These are phyloP conservation scores for Phytomonas francai DNA, from an alignment of 208 protist genomes.

Conservation along the genomic window DNA sequence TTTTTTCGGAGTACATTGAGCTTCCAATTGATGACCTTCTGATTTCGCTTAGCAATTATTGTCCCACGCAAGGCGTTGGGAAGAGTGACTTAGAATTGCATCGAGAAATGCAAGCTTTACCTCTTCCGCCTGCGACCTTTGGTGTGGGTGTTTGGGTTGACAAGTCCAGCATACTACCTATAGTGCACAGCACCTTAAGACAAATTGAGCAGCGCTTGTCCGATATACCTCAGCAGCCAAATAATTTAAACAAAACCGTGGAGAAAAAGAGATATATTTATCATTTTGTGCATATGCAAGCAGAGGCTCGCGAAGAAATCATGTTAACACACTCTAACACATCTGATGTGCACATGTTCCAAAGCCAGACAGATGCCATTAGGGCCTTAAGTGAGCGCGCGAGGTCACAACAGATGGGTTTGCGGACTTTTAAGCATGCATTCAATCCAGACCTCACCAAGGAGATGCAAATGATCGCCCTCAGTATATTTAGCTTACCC, in stretches of 20 bases:
- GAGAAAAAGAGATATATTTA: slow-evolving; percentile 1
- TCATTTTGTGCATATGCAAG: slow-evolving; percentile 32
- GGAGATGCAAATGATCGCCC: slow-evolving; percentile 38
- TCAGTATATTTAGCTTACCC: slow-evolving; percentile 49
- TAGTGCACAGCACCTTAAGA: slow-evolving; percentile 38
- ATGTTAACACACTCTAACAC: neutral
- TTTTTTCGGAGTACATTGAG: slow-evolving; percentile 32
- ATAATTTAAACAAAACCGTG: neutral
- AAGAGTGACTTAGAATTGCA: neutral
- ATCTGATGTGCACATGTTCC: neutral
- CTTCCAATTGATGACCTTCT: slow-evolving; percentile 34
- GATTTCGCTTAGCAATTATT: slow-evolving; percentile 20
- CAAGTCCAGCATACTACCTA: slow-evolving; percentile 22
- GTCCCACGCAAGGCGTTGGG: neutral
- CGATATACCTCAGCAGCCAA: neutral
- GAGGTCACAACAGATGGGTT: slow-evolving; percentile 45
- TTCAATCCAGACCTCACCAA: slow-evolving; percentile 34
- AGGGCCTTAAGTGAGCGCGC: slow-evolving; percentile 5
- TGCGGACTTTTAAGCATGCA: slow-evolving; percentile 44
- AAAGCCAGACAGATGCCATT: neutral
- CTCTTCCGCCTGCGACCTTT: slow-evolving; percentile 28
- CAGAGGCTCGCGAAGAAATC: slow-evolving; percentile 5
- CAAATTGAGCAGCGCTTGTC: slow-evolving; percentile 32
- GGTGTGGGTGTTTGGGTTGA: slow-evolving; percentile 68
- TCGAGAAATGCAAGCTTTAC: neutral